phyloP scores from a whole-genome alignment of 2,329 filamentous ascomycete species.

The Alternaria atra region DNA sequence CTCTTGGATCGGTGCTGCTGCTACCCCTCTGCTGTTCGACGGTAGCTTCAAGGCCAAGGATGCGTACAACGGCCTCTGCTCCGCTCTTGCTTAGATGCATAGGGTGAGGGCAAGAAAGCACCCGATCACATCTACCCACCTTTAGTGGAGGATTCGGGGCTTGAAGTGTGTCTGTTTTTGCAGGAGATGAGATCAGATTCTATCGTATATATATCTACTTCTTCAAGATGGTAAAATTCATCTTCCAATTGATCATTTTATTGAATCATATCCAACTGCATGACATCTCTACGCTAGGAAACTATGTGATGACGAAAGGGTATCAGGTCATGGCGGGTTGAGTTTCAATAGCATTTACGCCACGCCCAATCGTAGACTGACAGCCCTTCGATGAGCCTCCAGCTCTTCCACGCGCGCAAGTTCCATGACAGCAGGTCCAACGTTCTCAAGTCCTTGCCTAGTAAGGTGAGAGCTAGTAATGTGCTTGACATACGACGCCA shows the following conservation, averaged over 20 bases:
- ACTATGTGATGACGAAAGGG: neutral
- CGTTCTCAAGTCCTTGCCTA: slow-evolving; percentile 81
- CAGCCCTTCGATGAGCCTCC: slow-evolving; percentile 85
- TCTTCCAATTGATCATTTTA: neutral
- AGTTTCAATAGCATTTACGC: slow-evolving; percentile 8
- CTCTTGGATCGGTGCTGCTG: slow-evolving; percentile 51
- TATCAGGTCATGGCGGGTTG: neutral
- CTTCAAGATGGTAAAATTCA: neutral
- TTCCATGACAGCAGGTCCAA: slow-evolving; percentile 91
- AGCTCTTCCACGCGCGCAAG: slow-evolving; percentile 93
- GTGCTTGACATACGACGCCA: slow-evolving; percentile 96
- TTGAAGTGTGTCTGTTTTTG: neutral
- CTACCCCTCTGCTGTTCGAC: slow-evolving; percentile 56
- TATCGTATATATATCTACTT: slow-evolving; percentile 5
- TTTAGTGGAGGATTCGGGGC: neutral
- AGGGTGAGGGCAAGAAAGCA: neutral
- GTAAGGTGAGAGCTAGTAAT: slow-evolving; percentile 95
- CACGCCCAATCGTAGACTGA: slow-evolving; percentile 68
- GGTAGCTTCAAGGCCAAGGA: slow-evolving; percentile 53
- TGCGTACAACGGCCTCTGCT: slow-evolving; percentile 46
- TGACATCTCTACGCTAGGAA: neutral
- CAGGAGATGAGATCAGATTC: slow-evolving; percentile 3
- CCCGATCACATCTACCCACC: neutral
- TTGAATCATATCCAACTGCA: neutral
- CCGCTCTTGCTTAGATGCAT: slow-evolving; percentile 15